These are phyloP conservation scores for Sindora glabra DNA, from an alignment of 306 rosid species.

Conservation along the genomic window DNA sequence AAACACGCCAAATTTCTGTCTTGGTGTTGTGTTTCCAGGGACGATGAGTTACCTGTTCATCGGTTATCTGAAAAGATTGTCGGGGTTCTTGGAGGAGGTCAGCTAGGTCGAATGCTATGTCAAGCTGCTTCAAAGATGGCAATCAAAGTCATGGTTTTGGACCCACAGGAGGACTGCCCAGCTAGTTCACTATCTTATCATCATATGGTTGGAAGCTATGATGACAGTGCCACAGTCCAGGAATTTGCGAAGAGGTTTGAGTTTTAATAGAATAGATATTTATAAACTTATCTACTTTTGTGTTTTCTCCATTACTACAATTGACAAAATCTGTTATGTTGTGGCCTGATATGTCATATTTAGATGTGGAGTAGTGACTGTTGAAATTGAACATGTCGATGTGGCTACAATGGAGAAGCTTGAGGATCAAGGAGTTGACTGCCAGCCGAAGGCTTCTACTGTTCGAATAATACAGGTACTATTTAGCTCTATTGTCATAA, in stretches of 20 bases:
- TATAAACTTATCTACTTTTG: not conserved
- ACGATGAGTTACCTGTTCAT: constrained; percentile 42
- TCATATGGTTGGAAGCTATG: constrained; percentile 86
- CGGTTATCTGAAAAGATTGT: constrained; percentile 55
- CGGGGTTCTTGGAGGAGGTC: constrained; percentile 94
- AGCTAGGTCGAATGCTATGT: constrained; percentile 86
- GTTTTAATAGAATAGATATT: not conserved
- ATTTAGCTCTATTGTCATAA: too few relatives aligned
- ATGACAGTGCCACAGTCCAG: constrained; percentile 57
- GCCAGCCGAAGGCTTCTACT: constrained; percentile 89
- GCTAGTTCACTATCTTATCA: constrained; percentile 53
- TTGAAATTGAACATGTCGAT: constrained; percentile 90
- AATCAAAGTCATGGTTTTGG: constrained; percentile 63
- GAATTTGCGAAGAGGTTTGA: constrained; percentile 77
- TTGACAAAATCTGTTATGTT: not conserved
- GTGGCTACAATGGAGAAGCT: constrained; percentile 83
- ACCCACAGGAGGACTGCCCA: constrained; percentile 68
- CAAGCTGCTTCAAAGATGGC: constrained; percentile 90
- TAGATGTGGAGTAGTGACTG: constrained; percentile 77
- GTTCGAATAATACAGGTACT: constrained; percentile 80
- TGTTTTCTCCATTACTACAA: not conserved
- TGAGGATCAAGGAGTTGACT: constrained; percentile 81
- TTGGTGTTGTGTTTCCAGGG: constrained; percentile 24
- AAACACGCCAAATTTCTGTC: not conserved
- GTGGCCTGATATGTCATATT: constrained; percentile 22